Evolutionary conservation across 306 rosid genomes (phyloP), one percentile per base, ranked within the genome.

Genomic region (Quercus gilva): DNA sequence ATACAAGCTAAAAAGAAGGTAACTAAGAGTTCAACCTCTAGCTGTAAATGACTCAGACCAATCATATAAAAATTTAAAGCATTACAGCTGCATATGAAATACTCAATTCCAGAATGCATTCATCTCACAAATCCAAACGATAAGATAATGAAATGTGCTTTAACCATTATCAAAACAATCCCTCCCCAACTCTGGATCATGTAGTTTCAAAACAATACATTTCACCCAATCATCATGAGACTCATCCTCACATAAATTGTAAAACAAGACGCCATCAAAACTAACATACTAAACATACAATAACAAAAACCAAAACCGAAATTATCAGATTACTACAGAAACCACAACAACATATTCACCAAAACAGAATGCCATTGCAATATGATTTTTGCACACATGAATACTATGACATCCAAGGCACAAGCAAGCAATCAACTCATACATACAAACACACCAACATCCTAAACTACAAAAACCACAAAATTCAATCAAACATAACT

Each of bases 281-380:
- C 76, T 71, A 81, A 81, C 89, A 79, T 77, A 74, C 56, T 56
- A 20, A 83, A 58, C 91, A 88, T 86, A 81, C 75, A 82, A 81
- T 85, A 88, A 82, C 55, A 57, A 79, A 77, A 35, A 2, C 20
- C 65, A 74, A 57, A 76, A 23, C 75, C 18, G 6, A 25, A 6
- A 68, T 77, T 74, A 37, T 68, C 5, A 68, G 49, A 68, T 68
- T 49, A 41, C 55, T 55, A 77, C 55, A 72, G 70, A 70, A 78
- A 64, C 61, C 81, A 33, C 53, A 49, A 61, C 63, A 60, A 61
- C 57, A 14, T 14, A n/a, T 8, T 29, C 51, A 68, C 45, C 12
- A 23, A n/a, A 65, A 74, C 53, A 49, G 51, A 71, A 58, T 56
- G 31, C 17, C 28, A 23, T 68, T 68, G 45, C 49, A 35, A 68